Evolutionary conservation across 371 early-diverging fungal genomes (phyloP), one percentile per base, ranked within the genome.

Genomic region (Conidiobolus incongruus): DNA sequence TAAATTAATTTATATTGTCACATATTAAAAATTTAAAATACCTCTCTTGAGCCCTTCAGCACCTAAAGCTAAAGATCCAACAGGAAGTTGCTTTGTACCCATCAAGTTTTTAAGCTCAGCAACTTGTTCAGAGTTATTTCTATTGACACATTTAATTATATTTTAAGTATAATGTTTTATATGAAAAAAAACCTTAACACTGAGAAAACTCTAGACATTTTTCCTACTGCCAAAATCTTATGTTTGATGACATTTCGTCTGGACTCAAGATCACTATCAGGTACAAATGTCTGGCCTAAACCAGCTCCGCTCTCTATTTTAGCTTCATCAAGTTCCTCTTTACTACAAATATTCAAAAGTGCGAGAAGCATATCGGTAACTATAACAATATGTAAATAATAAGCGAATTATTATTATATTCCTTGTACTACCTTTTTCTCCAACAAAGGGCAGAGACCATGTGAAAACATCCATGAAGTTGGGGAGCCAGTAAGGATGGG

Each of bases 371-470:
- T 92, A 49, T 91, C 89, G 20, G 85, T 85, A 45, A 88, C 84
- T 87, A 59, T 11, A 41, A 11, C 15, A 1, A 40, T 4, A 46
- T 10, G 19, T 21, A 35, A 17, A 24, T 4, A 13, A 17, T 23
- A 35, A 12, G 10, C 4, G 20, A 21, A 32, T 13, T 35, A 34
- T 28, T 30, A 13, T 22, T 12, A 24, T 19, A 26, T 22, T 21
- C 4, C 33, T 30, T 20, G 7, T 55, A 66, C 40, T 66, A 85
- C 88, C 82, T 59, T 96, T 94, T 65, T 96, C 95, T 34, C 92
- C 87, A 16, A 98, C 90, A 68, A 98, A 98, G 0, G 98, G 96
- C 45, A 96, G 60, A 28, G 86, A 86, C 96, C 97, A 96, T 23
- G 86, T 86, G 50, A 97, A 91, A 4, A 87, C 92, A 60, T 97